Evolutionary conservation across 1,139 yeast species (phyloP), one percentile per base, ranked within the genome.

Genomic region (Pichia sp.): DNA sequence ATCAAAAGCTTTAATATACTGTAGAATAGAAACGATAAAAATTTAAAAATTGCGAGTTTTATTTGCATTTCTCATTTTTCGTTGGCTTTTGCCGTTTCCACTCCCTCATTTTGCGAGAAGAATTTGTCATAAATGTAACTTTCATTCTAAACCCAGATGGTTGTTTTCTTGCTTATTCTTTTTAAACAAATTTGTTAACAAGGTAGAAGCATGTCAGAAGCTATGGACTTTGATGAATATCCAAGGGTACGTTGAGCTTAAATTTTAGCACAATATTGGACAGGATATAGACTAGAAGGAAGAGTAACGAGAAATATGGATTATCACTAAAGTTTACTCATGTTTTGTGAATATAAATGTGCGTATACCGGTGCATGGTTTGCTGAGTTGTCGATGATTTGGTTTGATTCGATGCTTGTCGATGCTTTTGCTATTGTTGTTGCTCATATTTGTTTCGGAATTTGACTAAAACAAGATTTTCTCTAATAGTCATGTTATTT

Each of bases 191-290:
- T 32, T 13, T 32, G 36, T 32, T 3, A 18, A 7, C 36, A 32
- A 32, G 20, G 13, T 16, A 32, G 36, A 32, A 32, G 7, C 15
- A 60, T 61, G 65, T 58, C 64, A 42, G 65, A 62, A 26, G 44
- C 55, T 39, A 61, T 61, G 64, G 65, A 61, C 40, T 49, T 55
- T 45, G 65, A 59, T 27, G 63, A 60, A 9, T 57, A 59, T 40
- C 49, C 60, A 53, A 62, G 64, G 52, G 65, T 61, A 58, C 47
- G 64, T 59, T 26, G 24, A 15, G 15, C n/a, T 9, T 23, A 6
- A 24, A 22, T 23, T 18, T 12, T 7, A n/a, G 12, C 13, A 23
- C 39, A 23, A 4, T 37, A 15, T 37, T 23, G 11, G 26, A 7
- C 27, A 32, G 36, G 18, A 9, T 32, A 32, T 32, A 22, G 36